Evolutionary conservation across 1,284 basidiomycete genomes (phyloP).

Genomic region (Ceratobasidium sp.): DNA sequence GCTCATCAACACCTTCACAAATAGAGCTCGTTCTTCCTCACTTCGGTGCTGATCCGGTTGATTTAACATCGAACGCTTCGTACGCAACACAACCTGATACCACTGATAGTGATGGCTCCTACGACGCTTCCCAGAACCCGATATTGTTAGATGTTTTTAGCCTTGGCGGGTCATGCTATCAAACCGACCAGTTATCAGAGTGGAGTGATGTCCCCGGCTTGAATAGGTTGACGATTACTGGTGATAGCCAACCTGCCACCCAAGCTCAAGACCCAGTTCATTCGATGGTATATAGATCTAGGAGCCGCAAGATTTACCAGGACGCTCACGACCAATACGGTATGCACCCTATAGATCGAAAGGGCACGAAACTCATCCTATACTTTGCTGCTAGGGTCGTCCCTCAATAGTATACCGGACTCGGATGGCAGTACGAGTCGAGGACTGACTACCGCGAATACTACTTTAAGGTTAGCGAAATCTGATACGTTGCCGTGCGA

Average conservation of each 20-base stretch:
- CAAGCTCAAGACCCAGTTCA: background rate
- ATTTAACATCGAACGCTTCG: background rate
- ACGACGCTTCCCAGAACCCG: no score
- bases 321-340: background rate
- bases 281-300: background rate
- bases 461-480: background rate
- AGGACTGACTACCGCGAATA: background rate
- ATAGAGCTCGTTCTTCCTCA: background rate
- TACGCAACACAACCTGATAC: background rate
- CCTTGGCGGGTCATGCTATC: no score
- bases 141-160: no score
- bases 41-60: no score
- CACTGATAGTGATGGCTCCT: background rate
- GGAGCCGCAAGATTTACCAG: background rate
- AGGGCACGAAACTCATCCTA: no score
- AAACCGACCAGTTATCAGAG: no score
- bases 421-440: no score
- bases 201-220: background rate
- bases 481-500: no score
- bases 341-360: background rate
- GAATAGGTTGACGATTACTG: background rate
- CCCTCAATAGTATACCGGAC: no score
- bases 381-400: no score
- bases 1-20: background rate
- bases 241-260: background rate